Evolutionary conservation across 306 rosid genomes (phyloP), one percentile per base, ranked within the genome.

Genomic region (Inga oerstediana): DNA sequence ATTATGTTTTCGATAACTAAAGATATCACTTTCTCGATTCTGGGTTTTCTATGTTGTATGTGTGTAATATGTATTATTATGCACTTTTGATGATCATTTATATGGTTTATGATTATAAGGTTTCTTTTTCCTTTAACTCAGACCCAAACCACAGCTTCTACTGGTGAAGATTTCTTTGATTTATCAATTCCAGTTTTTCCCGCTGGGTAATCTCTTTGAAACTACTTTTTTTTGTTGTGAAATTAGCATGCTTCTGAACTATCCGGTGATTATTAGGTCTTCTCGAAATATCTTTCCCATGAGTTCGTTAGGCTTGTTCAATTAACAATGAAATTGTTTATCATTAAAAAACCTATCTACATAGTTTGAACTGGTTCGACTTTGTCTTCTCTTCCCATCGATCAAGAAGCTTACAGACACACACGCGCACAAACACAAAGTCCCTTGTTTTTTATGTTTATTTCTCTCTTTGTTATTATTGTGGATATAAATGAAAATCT

Each of bases 201-300:
- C 32, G 70, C 10, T 2, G 70, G 16, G 41, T 13, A 32, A 30
- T 64, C 37, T 64, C 20, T 64, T 64, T 14, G 19, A 52, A 30
- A 74, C 35, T 6, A 11, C 64, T 48, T 75, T 65, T 74, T 72
- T 82, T 79, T 32, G 69, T 61, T 80, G 72, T 59, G 39, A 79
- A 68, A 19, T 65, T 65, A 70, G 59, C 52, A 49, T 80, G 51
- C 76, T 34, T 65, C 32, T 14, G 4, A 16, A 14, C 6, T 65
- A 16, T 14, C 69, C 19, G 5, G 30, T 5, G 43, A 65, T 65
- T 22, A 22, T 14, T 10, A 22, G 35, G 11, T 10, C 16, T 61
- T 24, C 9, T 24, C 7, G 35, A 61, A 22, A 4, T 22, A 10
- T 61, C 34, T 61, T 24, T 24, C 35, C 67, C 0, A 22, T 1